Evolutionary conservation across 345 rosid species (phyloP).

Genomic region (Pistacia integerrima): DNA sequence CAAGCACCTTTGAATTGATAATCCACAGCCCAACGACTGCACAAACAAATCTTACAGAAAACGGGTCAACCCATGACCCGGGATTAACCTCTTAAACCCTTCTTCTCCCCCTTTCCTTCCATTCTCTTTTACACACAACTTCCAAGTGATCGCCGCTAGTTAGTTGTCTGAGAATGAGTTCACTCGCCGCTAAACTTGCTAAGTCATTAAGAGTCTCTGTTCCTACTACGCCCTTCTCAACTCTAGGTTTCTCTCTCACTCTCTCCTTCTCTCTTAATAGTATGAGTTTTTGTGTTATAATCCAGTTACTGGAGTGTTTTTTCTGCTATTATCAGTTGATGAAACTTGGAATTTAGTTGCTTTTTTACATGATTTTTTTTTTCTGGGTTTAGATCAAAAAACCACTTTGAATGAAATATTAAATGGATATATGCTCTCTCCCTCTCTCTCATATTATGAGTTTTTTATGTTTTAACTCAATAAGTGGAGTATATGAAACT

Average conservation of each 20-base stretch:
- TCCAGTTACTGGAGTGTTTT: background rate
- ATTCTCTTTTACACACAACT: background rate
- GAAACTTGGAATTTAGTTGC: background rate
- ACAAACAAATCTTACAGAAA: background rate
- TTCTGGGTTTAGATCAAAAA: background rate
- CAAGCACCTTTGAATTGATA: background rate
- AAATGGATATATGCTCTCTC: background rate
- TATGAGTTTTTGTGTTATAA: too few species aligned
- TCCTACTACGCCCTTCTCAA: conserved; percentile 21
- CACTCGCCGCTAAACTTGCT: conserved; percentile 33
- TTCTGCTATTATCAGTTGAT: background rate
- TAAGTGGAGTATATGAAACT: too few species aligned
- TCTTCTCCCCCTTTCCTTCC: conserved; percentile 12
- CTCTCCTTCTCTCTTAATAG: background rate
- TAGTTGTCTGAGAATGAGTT: conserved; percentile 30
- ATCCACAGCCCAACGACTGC: background rate
- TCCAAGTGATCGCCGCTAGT: background rate
- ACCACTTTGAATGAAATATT: background rate
- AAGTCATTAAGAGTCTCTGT: conserved; percentile 30
- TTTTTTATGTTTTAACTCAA: too few species aligned
- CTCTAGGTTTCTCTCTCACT: conserved; percentile 35
- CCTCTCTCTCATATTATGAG: too few species aligned
- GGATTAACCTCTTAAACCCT: conserved; percentile 26
- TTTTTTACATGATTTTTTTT: background rate
- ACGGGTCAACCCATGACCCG: background rate